Evolutionary conservation across 2,329 filamentous ascomycete species (phyloP).

Genomic region (Beauveria brongniartii): DNA sequence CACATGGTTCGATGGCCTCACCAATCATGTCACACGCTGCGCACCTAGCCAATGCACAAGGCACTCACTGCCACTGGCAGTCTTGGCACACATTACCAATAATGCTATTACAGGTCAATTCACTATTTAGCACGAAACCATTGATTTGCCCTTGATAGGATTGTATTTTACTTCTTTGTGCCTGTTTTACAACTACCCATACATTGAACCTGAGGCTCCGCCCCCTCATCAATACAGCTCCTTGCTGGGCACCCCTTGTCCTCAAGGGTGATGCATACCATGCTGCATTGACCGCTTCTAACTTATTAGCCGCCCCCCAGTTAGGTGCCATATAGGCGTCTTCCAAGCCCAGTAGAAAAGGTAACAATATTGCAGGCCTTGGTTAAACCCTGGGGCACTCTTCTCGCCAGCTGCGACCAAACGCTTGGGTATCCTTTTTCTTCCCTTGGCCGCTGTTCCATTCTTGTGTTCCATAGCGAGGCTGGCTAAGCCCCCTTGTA

Average conservation of each 20-base stretch:
- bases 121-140: neutral
- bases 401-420: slow-evolving; percentile 1
- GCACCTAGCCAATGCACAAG: neutral
- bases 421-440: slow-evolving; percentile 13
- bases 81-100: too few species aligned
- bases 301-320: neutral
- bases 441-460: slow-evolving; percentile 21
- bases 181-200: slow-evolving; percentile 13
- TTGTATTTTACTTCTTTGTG: slow-evolving; percentile 12
- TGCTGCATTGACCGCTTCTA: slow-evolving; percentile 6
- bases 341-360: slow-evolving; percentile 1
- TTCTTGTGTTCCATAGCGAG: slow-evolving; percentile 25
- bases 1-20: neutral
- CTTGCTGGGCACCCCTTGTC: slow-evolving; percentile 2
- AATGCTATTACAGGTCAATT: too few species aligned
- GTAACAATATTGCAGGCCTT: slow-evolving; percentile 2
- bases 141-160: neutral
- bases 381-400: neutral
- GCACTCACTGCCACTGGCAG: too few species aligned
- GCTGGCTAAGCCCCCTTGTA: slow-evolving; percentile 22
- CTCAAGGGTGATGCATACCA: slow-evolving; percentile 4
- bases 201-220: slow-evolving; percentile 8
- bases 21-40: neutral
- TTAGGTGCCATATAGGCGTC: neutral
- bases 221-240: slow-evolving; percentile 2